phyloP scores from a whole-genome alignment of 1,284 basidiomycete species.

The Ceratobasidium sp. region DNA sequence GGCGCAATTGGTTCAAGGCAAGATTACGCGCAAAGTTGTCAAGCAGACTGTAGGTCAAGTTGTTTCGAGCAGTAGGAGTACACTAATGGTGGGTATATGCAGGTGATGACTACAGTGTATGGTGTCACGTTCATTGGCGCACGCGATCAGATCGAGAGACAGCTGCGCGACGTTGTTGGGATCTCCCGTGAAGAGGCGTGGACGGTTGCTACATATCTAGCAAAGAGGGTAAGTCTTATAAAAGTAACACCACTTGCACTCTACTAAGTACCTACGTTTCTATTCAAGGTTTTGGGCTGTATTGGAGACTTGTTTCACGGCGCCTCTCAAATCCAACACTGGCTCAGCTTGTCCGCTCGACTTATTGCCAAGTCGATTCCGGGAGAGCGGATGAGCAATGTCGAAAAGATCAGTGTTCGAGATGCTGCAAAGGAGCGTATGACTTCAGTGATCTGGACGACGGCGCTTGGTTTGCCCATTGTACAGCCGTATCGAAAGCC shows the following conservation, averaged over 20 bases:
- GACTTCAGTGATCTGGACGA: constrained; percentile 97
- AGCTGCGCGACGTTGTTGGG: constrained; percentile 84
- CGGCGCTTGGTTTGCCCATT: constrained; percentile 92
- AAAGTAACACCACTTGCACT: constrained; percentile 18
- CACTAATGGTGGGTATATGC: background rate
- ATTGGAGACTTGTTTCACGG: constrained; percentile 96
- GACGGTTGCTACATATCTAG: constrained; percentile 85
- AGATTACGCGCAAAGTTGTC: constrained; percentile 94
- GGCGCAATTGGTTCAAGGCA: constrained; percentile 77
- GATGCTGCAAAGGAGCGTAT: constrained; percentile 89
- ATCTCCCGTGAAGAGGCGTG: constrained; percentile 82
- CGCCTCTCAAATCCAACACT: constrained; percentile 92
- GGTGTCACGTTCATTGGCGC: constrained; percentile 97
- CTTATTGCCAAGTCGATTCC: constrained; percentile 93
- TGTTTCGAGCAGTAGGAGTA: background rate
- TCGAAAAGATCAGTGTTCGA: constrained; percentile 54
- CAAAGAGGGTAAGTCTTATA: constrained; percentile 70
- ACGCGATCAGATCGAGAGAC: constrained; percentile 93
- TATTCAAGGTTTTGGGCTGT: constrained; percentile 74
- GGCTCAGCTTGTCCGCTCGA: constrained; percentile 87
- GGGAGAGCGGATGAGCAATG: constrained; percentile 74
- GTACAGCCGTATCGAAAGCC: constrained; percentile 96
- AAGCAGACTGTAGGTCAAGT: constrained; percentile 87
- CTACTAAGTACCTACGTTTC: constrained; percentile 16
- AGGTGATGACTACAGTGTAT: constrained; percentile 99